Conservation (phyloP, 768 basidiomycete genomes). For the Mycena latifolia region DNA sequence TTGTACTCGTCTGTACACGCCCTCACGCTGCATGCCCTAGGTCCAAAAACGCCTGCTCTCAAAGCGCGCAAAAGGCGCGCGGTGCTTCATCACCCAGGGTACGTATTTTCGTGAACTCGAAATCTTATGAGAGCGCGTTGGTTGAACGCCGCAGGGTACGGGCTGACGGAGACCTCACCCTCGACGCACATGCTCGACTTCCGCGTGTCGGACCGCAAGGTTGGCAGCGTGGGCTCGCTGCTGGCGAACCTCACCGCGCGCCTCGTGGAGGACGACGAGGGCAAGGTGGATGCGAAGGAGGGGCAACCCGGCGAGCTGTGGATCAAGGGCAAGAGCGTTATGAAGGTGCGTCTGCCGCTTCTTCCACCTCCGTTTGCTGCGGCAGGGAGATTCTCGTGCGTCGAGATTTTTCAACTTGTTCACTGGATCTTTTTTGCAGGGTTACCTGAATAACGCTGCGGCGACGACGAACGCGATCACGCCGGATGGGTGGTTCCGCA, state of each 20-base stretch:
- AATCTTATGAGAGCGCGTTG: not conserved
- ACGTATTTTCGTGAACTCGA: not conserved
- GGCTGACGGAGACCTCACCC: conserved; percentile 77
- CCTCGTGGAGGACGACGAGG: conserved; percentile 63
- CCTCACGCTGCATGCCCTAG: conserved; percentile 35
- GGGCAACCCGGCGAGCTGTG: conserved; percentile 75
- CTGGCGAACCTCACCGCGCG: conserved; percentile 72
- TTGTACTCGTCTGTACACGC: too few relatives aligned
- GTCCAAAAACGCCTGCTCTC: conserved; percentile 21
- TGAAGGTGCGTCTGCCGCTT: conserved; percentile 57
- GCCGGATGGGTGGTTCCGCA: conserved; percentile 76
- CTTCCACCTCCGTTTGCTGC: too few relatives aligned
- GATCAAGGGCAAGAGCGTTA: conserved; percentile 72
- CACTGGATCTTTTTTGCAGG: conserved; percentile 45
- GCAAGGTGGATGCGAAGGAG: conserved; percentile 50
- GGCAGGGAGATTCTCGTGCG: too few relatives aligned
- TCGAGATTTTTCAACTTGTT: not conserved
- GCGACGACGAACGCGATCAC: conserved; percentile 71
- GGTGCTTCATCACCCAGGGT: conserved; percentile 41
- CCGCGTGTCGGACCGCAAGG: conserved; percentile 49
- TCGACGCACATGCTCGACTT: conserved; percentile 57
- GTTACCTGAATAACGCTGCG: conserved; percentile 69
- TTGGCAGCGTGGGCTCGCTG: conserved; percentile 67
- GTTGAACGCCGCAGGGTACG: conserved; percentile 52
- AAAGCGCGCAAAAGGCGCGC: conserved; percentile 22